phyloP scores from a whole-genome alignment of 345 rosid species.

The Ailanthus altissimus region DNA sequence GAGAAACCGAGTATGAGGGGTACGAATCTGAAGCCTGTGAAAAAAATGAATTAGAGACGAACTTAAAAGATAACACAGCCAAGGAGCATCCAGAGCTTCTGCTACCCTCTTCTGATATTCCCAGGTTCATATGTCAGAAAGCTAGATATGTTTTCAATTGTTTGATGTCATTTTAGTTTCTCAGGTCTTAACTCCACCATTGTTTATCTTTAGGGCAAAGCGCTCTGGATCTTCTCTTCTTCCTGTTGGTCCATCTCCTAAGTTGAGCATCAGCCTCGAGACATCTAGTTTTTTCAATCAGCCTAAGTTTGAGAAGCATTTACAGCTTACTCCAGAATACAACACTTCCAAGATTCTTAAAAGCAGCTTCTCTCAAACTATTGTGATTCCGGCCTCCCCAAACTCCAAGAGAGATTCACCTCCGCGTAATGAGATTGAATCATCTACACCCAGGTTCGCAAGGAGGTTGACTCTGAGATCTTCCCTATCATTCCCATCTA shows the following conservation, averaged over 20 bases:
- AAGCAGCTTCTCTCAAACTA: conserved; percentile 16
- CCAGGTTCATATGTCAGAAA: conserved; percentile 33
- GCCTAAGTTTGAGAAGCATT: conserved; percentile 26
- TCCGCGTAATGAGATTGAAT: conserved; percentile 30
- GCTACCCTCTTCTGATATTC: conserved; percentile 20
- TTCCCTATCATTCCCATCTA: conserved; percentile 38
- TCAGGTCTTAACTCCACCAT: conserved; percentile 23
- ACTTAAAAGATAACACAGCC: background rate
- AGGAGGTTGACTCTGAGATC: conserved; percentile 48
- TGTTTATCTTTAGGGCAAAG: conserved; percentile 19
- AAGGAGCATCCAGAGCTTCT: conserved; percentile 34
- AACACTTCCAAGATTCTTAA: conserved; percentile 27
- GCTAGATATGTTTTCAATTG: background rate
- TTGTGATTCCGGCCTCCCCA: conserved; percentile 36
- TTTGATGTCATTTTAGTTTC: background rate
- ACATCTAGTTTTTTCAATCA: conserved; percentile 14
- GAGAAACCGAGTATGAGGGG: conserved; percentile 31
- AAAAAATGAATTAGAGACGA: conserved; percentile 23
- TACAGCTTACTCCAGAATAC: conserved; percentile 36
- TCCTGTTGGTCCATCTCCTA: conserved; percentile 20
- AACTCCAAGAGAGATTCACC: conserved; percentile 37
- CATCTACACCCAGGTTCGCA: conserved; percentile 26
- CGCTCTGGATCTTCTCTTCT: conserved; percentile 26
- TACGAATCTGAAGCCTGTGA: conserved; percentile 30
- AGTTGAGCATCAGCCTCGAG: conserved; percentile 22